Evolutionary conservation across 108 stramenopile species (phyloP).

Genomic region (Skeletonema tropicum): DNA sequence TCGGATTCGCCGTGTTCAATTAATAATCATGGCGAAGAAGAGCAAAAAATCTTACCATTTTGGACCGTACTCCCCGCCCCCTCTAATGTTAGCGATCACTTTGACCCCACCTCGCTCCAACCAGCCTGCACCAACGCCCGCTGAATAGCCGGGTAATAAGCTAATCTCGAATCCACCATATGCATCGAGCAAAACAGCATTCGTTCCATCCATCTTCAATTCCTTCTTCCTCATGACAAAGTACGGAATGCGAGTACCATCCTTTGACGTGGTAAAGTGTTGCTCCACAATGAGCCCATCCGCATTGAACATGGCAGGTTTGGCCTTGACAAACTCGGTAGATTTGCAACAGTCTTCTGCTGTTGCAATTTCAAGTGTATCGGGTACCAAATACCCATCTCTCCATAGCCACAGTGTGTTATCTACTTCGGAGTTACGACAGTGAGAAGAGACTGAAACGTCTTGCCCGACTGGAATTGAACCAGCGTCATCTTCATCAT

Average conservation of each 20-base stretch:
- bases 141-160: slow-evolving; percentile 58
- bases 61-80: slow-evolving; percentile 83
- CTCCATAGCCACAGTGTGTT: slow-evolving; percentile 40
- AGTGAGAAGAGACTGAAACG: slow-evolving; percentile 18
- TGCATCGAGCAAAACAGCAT: slow-evolving; percentile 74
- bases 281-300: slow-evolving; percentile 53
- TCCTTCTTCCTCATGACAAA: slow-evolving; percentile 70
- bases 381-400: slow-evolving; percentile 42
- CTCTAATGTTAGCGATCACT: slow-evolving; percentile 92
- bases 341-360: slow-evolving; percentile 20
- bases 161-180: slow-evolving; percentile 87
- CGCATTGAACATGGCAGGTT: slow-evolving; percentile 62
- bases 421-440: slow-evolving; percentile 14
- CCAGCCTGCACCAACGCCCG: slow-evolving; percentile 69
- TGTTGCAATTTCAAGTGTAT: slow-evolving; percentile 25
- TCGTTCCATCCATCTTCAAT: slow-evolving; percentile 58
- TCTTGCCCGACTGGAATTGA: slow-evolving; percentile 35
- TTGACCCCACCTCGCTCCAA: slow-evolving; percentile 86
- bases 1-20: no score
- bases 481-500: slow-evolving; percentile 6
- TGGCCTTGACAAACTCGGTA: slow-evolving; percentile 50
- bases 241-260: slow-evolving; percentile 82
- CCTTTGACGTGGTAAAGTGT: slow-evolving; percentile 59
- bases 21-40: no score
- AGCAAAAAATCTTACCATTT: slow-evolving; percentile 32